A percentile compares a stretch with the other conserved stretches of the same genome.
These are phyloP conservation scores for Oryza brachyantha DNA, from an alignment of 176 grass and related monocot genomes.

Conservation along the genomic window DNA sequence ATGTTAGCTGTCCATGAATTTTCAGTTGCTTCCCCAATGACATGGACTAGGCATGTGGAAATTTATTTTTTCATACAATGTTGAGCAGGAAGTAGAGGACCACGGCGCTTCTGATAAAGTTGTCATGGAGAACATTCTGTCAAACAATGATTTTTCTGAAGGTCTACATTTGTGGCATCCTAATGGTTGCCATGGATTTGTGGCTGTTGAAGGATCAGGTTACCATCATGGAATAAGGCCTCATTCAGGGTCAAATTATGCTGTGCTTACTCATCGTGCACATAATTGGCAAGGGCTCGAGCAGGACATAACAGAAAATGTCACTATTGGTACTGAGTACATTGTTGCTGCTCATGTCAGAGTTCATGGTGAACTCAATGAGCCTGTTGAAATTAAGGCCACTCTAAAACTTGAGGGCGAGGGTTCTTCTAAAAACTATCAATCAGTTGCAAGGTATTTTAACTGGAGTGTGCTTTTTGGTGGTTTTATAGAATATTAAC, in stretches of 20 bases:
- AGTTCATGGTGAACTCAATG: conserved; percentile 61
- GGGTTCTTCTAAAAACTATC: conserved; percentile 52
- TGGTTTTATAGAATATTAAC: conserved; percentile 20
- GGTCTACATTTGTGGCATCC: conserved; percentile 64
- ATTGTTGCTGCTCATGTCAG: conserved; percentile 57
- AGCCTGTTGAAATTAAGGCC: conserved; percentile 48
- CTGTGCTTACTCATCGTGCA: conserved; percentile 67
- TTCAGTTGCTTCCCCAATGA: background rate
- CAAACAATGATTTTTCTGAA: conserved; percentile 84
- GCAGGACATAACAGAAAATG: conserved; percentile 70
- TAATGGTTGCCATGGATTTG: conserved; percentile 71
- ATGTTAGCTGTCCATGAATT: background rate
- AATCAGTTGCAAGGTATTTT: conserved; percentile 62
- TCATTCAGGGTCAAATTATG: conserved; percentile 71
- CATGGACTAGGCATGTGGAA: background rate
- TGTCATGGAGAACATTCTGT: conserved; percentile 72
- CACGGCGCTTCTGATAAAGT: conserved; percentile 14
- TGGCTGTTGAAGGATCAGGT: conserved; percentile 59
- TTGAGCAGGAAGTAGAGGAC: conserved; percentile 47
- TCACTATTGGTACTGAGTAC: conserved; percentile 63
- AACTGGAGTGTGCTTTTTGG: conserved; percentile 2
- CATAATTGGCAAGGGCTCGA: conserved; percentile 91
- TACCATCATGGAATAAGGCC: conserved; percentile 71
- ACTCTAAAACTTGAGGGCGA: conserved; percentile 70
- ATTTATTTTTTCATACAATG: conserved; percentile 4